phyloP scores from a whole-genome alignment of 169 alveolate species.

The Plasmodium sp. region DNA sequence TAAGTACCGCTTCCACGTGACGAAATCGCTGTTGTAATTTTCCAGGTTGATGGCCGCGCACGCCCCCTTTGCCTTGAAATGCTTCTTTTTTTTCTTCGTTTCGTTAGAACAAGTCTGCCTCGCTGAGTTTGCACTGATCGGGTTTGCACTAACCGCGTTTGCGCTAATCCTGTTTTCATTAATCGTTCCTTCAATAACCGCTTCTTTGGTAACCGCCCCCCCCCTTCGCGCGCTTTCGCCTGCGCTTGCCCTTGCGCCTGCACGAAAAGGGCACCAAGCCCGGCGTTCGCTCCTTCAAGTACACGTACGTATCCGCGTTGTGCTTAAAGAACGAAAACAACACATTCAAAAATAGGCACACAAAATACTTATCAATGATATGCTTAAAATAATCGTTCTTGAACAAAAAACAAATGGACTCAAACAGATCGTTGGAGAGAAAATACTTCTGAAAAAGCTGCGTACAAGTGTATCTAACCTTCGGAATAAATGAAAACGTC shows the following conservation, averaged over 20 bases:
- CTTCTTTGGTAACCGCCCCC: neutral
- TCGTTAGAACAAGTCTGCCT: neutral
- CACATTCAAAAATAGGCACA: constrained; percentile 13
- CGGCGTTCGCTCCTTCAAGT: constrained; percentile 7
- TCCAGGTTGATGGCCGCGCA: neutral
- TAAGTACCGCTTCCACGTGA: constrained; percentile 25
- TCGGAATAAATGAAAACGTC: constrained; percentile 60
- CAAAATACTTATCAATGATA: constrained; percentile 64
- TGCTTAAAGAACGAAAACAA: constrained; percentile 67
- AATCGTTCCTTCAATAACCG: neutral
- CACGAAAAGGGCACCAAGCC: constrained; percentile 29
- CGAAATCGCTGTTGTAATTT: constrained; percentile 9
- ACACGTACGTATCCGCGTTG: constrained; percentile 31
- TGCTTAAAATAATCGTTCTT: constrained; percentile 40
- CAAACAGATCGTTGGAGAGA: constrained; percentile 22
- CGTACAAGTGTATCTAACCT: constrained; percentile 13
- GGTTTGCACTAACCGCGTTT: neutral
- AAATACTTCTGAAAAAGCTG: constrained; percentile 58
- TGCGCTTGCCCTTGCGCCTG: neutral
- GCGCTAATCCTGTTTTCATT: neutral
- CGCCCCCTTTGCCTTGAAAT: neutral
- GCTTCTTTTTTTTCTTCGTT: neutral
- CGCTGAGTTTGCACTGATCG: neutral
- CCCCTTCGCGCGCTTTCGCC: neutral
- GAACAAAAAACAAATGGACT: constrained; percentile 36